Evolutionary conservation across 2,329 filamentous ascomycete genomes (phyloP).

Genomic region (Calonectria honghensis): DNA sequence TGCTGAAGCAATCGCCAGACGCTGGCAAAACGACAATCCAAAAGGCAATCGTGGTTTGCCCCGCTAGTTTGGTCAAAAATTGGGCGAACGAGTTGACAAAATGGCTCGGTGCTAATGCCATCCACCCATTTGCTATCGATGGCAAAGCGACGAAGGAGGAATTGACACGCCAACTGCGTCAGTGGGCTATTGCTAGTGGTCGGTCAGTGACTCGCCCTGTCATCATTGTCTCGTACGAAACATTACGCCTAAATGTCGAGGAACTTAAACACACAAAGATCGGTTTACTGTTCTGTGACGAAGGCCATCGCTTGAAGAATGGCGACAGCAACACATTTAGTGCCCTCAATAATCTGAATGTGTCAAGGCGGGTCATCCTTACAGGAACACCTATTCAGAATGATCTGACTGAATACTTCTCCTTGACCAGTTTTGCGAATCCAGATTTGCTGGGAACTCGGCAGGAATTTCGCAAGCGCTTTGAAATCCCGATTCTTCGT

Average conservation of each 20-base stretch:
- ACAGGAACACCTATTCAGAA: conserved; percentile 99
- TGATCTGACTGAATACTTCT: conserved; percentile 98
- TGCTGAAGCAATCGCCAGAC: conserved; percentile 95
- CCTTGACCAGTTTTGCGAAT: conserved; percentile 96
- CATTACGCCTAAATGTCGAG: conserved; percentile 91
- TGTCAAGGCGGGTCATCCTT: conserved; percentile 92
- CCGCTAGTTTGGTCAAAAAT: conserved; percentile 95
- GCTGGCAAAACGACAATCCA: conserved; percentile 96
- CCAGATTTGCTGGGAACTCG: conserved; percentile 92
- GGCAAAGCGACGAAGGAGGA: conserved; percentile 98
- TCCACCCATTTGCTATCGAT: conserved; percentile 95
- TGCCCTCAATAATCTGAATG: conserved; percentile 91
- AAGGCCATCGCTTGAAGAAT: conserved; percentile 97
- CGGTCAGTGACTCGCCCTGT: conserved; percentile 92
- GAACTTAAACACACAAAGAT: conserved; percentile 93
- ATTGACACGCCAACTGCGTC: conserved; percentile 89
- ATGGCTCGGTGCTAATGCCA: conserved; percentile 94
- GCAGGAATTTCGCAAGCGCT: conserved; percentile 93
- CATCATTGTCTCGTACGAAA: conserved; percentile 98
- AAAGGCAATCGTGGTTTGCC: conserved; percentile 97
- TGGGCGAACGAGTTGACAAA: conserved; percentile 98
- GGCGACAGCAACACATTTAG: conserved; percentile 96
- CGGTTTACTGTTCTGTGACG: conserved; percentile 94
- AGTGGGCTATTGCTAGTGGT: conserved; percentile 96
- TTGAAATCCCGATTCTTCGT: conserved; percentile 92